These are phyloP conservation scores for Hygrophorus pudorinus DNA, from an alignment of 768 basidiomycete species.

Conservation along the genomic window DNA sequence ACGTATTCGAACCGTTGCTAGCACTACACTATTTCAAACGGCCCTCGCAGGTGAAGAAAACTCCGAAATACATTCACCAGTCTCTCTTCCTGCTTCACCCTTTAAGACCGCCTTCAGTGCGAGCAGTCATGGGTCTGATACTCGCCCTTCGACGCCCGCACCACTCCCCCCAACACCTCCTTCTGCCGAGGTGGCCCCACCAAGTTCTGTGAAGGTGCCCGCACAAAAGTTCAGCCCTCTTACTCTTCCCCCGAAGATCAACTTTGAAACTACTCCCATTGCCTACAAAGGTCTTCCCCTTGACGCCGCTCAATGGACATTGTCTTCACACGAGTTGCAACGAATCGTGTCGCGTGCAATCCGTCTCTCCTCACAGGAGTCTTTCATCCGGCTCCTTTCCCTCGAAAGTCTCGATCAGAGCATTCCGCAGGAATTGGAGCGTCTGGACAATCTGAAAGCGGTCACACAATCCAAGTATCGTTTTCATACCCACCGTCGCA, in stretches of 20 bases:
- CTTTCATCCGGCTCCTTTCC: constrained; percentile 62
- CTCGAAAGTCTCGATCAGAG: constrained; percentile 48
- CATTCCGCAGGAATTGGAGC: constrained; percentile 48
- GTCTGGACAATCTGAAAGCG: constrained; percentile 41
- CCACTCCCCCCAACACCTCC: no score
- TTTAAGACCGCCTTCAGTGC: no score
- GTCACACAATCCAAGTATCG: constrained; percentile 57
- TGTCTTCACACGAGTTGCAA: constrained; percentile 55
- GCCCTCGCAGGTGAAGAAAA: no score
- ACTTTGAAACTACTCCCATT: constrained; percentile 48
- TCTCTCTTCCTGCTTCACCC: no score
- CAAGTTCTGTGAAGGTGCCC: no score
- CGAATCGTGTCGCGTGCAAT: constrained; percentile 65
- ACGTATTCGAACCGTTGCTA: background rate
- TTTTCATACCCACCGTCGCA: constrained; percentile 54
- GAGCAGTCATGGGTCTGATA: no score
- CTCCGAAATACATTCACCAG: no score
- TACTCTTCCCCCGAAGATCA: constrained; percentile 38
- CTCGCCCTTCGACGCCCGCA: no score
- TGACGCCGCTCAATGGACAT: constrained; percentile 58
- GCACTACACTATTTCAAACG: background rate
- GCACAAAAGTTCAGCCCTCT: constrained; percentile 23
- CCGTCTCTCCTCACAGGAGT: constrained; percentile 54
- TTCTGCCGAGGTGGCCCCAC: no score
- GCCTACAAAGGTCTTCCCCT: constrained; percentile 60